Conservation (phyloP, 1,284 basidiomycete genomes). For the Ustilago loliicola region DNA sequence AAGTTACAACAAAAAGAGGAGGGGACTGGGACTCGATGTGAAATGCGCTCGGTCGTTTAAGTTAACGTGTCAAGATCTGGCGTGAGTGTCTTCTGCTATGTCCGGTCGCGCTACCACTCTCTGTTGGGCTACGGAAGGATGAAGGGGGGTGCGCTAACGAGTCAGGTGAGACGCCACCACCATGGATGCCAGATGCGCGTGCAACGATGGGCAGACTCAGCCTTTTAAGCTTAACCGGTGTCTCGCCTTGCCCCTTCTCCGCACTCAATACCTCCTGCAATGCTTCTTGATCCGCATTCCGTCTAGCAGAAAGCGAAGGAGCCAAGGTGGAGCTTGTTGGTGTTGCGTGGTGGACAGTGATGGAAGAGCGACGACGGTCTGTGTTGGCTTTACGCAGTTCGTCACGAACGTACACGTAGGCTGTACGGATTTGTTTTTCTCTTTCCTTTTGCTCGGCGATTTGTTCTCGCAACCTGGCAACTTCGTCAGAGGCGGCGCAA, state of each 20-base stretch:
- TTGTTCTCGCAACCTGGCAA: slow-evolving; percentile 34
- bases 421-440: slow-evolving; percentile 58
- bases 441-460: slow-evolving; percentile 49
- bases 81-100: too few species aligned
- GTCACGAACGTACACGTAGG: slow-evolving; percentile 59
- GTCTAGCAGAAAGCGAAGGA: too few species aligned
- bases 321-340: too few species aligned
- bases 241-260: neutral
- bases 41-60: too few species aligned
- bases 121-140: too few species aligned
- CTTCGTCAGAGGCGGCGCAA: slow-evolving; percentile 15
- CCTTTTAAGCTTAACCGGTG: slow-evolving; percentile 46
- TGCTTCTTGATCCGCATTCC: neutral
- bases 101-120: too few species aligned
- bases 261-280: neutral
- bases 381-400: slow-evolving; percentile 56
- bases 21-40: too few species aligned
- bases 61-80: too few species aligned
- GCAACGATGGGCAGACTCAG: slow-evolving; percentile 27
- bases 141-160: too few species aligned
- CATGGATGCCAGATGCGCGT: slow-evolving; percentile 4
- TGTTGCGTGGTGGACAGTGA: neutral
- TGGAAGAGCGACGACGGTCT: slow-evolving; percentile 38
- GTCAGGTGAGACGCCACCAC: too few species aligned
- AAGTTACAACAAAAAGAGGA: too few species aligned